These are phyloP conservation scores for Primulina tabacum DNA, from an alignment of 257 asterid species.

Conservation along the genomic window DNA sequence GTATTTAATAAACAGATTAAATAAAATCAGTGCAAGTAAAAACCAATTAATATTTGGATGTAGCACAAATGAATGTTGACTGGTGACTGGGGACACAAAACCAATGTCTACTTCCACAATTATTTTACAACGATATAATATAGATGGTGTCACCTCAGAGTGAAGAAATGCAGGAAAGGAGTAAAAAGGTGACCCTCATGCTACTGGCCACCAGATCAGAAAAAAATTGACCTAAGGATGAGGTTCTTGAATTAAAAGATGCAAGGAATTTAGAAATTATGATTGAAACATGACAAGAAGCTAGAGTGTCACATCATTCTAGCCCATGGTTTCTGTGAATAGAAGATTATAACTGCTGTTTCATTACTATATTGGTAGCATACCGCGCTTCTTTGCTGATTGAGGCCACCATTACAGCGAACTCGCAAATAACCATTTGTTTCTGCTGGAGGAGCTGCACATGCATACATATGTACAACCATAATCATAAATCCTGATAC, in stretches of 20 bases:
- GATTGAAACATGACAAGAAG: not conserved
- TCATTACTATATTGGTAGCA: slow-evolving; percentile 25
- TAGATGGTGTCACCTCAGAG: not conserved
- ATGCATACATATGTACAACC: slow-evolving; percentile 21
- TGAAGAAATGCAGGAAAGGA: not conserved
- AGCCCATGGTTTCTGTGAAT: slow-evolving; percentile 8
- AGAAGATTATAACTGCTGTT: not conserved
- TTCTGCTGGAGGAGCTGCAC: slow-evolving; percentile 75
- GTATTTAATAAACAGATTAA: slow-evolving; percentile 8
- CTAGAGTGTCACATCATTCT: slow-evolving; percentile 6
- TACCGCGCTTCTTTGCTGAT: slow-evolving; percentile 98
- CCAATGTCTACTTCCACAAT: not conserved
- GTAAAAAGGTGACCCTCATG: not conserved
- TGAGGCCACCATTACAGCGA: slow-evolving; percentile 98
- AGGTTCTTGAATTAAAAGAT: not conserved
- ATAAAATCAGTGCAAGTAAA: slow-evolving; percentile 1
- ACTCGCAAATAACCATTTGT: slow-evolving; percentile 92
- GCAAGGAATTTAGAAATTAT: not conserved
- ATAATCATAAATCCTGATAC: slow-evolving; percentile 18
- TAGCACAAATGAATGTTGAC: slow-evolving; percentile 13
- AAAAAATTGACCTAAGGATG: slow-evolving; percentile 7
- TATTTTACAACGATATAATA: not conserved
- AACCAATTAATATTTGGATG: slow-evolving; percentile 10
- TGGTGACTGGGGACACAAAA: slow-evolving; percentile 16
- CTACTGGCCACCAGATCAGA: not conserved